A percentile compares a stretch with the other conserved stretches of the same genome.
These are phyloP conservation scores for Trypanosoma conorhini DNA, from an alignment of 208 protist genomes.

Conservation along the genomic window DNA sequence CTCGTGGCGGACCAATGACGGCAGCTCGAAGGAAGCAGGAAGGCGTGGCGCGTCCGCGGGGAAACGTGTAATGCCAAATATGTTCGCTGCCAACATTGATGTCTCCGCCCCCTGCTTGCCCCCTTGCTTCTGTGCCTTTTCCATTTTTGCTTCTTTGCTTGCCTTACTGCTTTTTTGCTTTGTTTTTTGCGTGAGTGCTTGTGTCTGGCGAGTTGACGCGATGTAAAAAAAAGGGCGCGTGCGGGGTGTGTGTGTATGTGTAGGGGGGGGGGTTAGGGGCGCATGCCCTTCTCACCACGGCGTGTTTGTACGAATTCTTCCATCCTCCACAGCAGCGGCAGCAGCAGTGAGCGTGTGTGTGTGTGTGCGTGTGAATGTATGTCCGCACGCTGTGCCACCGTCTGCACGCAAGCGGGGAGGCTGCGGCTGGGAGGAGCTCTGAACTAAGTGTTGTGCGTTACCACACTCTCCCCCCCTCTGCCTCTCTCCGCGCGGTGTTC, in stretches of 20 bases:
- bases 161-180: not conserved
- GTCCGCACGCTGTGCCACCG: no score
- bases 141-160: not conserved
- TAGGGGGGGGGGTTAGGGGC: no score
- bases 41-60: not conserved
- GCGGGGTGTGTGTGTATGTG: not conserved
- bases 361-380: no score
- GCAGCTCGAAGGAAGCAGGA: not conserved
- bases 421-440: not conserved
- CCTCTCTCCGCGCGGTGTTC: not conserved
- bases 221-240: not conserved
- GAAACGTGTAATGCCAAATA: not conserved
- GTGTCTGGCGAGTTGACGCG: not conserved
- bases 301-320: no score
- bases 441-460: not conserved
- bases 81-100: not conserved
- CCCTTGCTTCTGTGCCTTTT: no score
- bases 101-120: no score
- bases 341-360: no score
- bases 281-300: no score
- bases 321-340: no score
- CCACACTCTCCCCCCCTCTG: constrained; percentile 4
- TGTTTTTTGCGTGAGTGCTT: constrained; percentile 2
- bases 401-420: not conserved
- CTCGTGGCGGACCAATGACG: constrained; percentile 6